Conservation (phyloP, 768 basidiomycete species). For the Xerocomus potaroensis region DNA sequence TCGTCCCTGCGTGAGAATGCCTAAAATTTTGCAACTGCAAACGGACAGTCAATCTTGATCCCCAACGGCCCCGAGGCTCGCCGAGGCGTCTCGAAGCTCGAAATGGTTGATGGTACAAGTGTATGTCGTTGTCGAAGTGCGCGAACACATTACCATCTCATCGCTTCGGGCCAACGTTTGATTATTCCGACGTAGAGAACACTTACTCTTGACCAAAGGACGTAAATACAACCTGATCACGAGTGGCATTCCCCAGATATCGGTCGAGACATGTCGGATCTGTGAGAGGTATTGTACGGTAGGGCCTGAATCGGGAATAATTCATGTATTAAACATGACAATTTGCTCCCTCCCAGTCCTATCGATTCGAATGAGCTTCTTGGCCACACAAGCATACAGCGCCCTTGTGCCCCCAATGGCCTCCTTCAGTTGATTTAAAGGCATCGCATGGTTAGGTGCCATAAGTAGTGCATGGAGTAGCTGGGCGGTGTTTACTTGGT, state of each 20-base stretch:
- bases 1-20: too few relatives aligned
- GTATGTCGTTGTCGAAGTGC: too few relatives aligned
- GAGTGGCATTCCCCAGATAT: background rate
- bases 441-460: constrained; percentile 51
- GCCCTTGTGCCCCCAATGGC: constrained; percentile 56
- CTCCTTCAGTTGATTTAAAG: constrained; percentile 61
- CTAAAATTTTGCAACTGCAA: too few relatives aligned
- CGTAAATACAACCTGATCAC: too few relatives aligned
- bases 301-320: background rate
- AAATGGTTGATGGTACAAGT: too few relatives aligned
- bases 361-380: constrained; percentile 73
- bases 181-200: too few relatives aligned
- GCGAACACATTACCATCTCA: too few relatives aligned
- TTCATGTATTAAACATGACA: constrained; percentile 59
- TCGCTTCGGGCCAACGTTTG: too few relatives aligned
- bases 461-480: constrained; percentile 58
- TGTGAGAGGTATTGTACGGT: background rate
- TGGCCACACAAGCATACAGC: constrained; percentile 77
- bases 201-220: too few relatives aligned
- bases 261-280: background rate
- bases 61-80: too few relatives aligned
- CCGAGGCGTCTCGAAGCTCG: too few relatives aligned
- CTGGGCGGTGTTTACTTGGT: constrained; percentile 69
- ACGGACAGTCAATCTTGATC: too few relatives aligned
- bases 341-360: constrained; percentile 70